Percentiles rank a stretch among this genome's conserved stretches.
Evolutionary conservation across 345 rosid genomes (phyloP).

Genomic region (Capsella bursapastoris): DNA sequence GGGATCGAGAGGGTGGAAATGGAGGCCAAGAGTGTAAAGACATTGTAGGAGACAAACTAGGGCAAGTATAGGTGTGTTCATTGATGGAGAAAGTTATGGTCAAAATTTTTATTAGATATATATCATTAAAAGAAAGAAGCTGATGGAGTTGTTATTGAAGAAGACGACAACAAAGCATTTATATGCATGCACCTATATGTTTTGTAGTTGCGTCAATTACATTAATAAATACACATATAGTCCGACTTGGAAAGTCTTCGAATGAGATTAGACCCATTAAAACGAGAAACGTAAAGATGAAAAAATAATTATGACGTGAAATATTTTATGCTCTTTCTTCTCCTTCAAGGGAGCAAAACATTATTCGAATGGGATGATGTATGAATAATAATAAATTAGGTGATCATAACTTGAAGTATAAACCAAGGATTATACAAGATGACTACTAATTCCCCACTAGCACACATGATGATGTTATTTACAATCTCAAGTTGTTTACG

Average conservation of each 20-base stretch:
- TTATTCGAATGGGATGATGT: neutral
- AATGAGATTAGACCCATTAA: neutral
- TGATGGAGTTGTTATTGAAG: constrained; percentile 32
- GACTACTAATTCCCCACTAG: constrained; percentile 19
- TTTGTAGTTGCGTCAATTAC: neutral
- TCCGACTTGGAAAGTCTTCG: constrained; percentile 5
- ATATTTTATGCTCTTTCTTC: constrained; percentile 26
- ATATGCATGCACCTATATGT: constrained; percentile 33
- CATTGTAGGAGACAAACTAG: constrained; percentile 47
- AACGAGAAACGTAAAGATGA: constrained; percentile 37
- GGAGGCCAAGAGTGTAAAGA: constrained; percentile 37
- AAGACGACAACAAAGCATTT: constrained; percentile 26
- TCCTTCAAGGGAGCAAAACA: constrained; percentile 11
- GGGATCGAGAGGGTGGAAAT: constrained; percentile 74
- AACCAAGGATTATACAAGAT: constrained; percentile 34
- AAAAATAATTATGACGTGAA: constrained; percentile 32
- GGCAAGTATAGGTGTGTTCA: constrained; percentile 43
- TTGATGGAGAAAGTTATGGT: constrained; percentile 34
- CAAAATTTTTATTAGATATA: constrained; percentile 5
- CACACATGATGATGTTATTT: constrained; percentile 24
- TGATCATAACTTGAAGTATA: constrained; percentile 36
- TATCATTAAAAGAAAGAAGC: neutral
- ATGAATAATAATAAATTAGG: neutral
- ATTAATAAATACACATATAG: neutral
- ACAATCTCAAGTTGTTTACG: constrained; percentile 26